Evolutionary conservation across 805 yeast genomes (phyloP).

Genomic region (Hemisphaericaspora nanyangensis): DNA sequence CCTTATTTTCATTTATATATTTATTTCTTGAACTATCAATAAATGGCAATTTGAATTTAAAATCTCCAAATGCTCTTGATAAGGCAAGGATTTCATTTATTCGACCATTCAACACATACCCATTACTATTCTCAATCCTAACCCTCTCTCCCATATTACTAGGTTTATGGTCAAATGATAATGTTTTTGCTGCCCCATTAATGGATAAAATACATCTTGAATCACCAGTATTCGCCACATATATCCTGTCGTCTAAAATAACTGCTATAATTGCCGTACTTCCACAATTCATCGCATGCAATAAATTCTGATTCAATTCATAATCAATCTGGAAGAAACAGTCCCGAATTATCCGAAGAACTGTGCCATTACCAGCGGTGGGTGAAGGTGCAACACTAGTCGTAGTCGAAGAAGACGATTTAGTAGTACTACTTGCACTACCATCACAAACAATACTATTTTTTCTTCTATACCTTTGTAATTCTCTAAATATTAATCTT

Average conservation of each 20-base stretch:
- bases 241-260: slow-evolving; percentile 34
- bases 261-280: slow-evolving; percentile 37
- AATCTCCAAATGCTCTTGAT: slow-evolving; percentile 44
- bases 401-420: too few species aligned
- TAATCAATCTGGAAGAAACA: slow-evolving; percentile 36
- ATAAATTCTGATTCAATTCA: slow-evolving; percentile 18
- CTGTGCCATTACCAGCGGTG: slow-evolving; percentile 8
- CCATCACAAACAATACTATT: too few species aligned
- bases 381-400: too few species aligned
- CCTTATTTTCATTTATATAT: slow-evolving; percentile 21
- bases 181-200: slow-evolving; percentile 58
- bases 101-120: slow-evolving; percentile 33
- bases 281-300: slow-evolving; percentile 34
- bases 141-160: slow-evolving; percentile 41
- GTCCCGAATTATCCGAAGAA: slow-evolving; percentile 13
- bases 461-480: slow-evolving; percentile 9
- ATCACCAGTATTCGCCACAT: slow-evolving; percentile 73
- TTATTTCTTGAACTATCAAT: slow-evolving; percentile 28
- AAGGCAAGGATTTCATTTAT: slow-evolving; percentile 42
- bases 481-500: slow-evolving; percentile 24
- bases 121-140: slow-evolving; percentile 39
- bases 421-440: too few species aligned
- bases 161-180: slow-evolving; percentile 44
- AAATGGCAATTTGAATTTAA: slow-evolving; percentile 38
- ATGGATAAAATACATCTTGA: slow-evolving; percentile 61